Evolutionary conservation across 179 eudicot genomes (phyloP).

Genomic region (Gypsophila paniculata): DNA sequence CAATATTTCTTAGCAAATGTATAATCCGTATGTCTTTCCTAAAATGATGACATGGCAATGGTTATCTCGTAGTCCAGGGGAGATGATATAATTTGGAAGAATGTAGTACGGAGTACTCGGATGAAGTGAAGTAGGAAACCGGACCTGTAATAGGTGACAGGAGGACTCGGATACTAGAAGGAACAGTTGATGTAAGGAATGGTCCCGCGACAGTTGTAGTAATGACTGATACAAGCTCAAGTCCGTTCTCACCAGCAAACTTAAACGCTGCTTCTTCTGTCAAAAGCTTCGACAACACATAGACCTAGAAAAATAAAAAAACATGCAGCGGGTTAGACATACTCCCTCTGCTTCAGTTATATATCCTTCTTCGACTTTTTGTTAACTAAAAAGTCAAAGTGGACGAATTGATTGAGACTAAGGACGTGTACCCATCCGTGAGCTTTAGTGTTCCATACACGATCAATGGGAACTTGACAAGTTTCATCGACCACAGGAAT

Average conservation of each 20-base stretch:
- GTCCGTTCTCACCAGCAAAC: constrained; percentile 49
- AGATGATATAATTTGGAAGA: too few relatives aligned
- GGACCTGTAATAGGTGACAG: constrained; percentile 73
- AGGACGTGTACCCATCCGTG: constrained; percentile 77
- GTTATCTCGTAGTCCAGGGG: too few relatives aligned
- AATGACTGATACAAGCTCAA: constrained; percentile 62
- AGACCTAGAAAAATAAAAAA: constrained; percentile 39
- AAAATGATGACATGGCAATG: too few relatives aligned
- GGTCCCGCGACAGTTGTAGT: constrained; percentile 74
- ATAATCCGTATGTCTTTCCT: too few relatives aligned
- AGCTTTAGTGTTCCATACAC: constrained; percentile 46
- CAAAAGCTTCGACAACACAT: constrained; percentile 53
- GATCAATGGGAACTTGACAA: constrained; percentile 37
- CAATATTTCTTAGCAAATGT: too few relatives aligned
- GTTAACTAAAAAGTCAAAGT: too few relatives aligned
- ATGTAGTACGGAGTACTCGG: too few relatives aligned
- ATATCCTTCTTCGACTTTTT: too few relatives aligned
- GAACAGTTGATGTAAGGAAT: constrained; percentile 58
- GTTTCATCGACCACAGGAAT: constrained; percentile 52
- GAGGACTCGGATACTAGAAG: constrained; percentile 60
- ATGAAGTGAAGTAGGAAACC: too few relatives aligned
- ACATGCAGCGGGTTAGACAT: too few relatives aligned
- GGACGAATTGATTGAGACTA: too few relatives aligned
- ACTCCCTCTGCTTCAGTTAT: too few relatives aligned
- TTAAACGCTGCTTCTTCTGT: constrained; percentile 63